phyloP scores from a whole-genome alignment of 2,329 filamentous ascomycete species.

The Fusarium stilboides region DNA sequence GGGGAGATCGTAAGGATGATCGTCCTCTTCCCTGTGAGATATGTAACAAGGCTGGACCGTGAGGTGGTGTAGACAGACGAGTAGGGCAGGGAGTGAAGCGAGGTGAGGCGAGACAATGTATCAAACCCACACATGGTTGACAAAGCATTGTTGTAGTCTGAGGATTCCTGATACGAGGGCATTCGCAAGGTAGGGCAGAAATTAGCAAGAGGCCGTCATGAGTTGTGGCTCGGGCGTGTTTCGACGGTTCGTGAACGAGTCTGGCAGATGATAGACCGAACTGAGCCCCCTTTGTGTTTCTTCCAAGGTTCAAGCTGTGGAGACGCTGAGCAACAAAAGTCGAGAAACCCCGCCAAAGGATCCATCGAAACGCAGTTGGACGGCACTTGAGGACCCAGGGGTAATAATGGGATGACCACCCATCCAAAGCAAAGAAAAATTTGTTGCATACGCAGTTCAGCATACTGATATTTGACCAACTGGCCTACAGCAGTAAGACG shows the following conservation, averaged over 20 bases:
- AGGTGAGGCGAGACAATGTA: conserved; percentile 39
- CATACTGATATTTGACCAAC: neutral
- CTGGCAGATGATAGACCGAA: conserved; percentile 17
- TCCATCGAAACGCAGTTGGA: conserved; percentile 23
- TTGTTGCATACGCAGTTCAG: conserved; percentile 14
- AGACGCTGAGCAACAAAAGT: conserved; percentile 26
- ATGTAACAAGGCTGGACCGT: conserved; percentile 36
- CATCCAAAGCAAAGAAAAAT: conserved; percentile 8
- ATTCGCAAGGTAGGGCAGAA: conserved; percentile 16
- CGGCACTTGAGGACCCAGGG: conserved; percentile 42
- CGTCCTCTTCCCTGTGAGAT: conserved; percentile 46
- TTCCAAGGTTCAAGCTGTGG: conserved; percentile 37
- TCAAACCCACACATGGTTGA: conserved; percentile 26
- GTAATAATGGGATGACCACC: conserved; percentile 27
- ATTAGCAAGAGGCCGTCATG: conserved; percentile 6
- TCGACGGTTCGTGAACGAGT: conserved; percentile 24
- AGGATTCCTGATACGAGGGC: conserved; percentile 9
- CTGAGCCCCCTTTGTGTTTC: conserved; percentile 27
- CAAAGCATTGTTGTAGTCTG: conserved; percentile 16
- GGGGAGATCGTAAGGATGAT: conserved; percentile 47
- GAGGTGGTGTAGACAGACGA: conserved; percentile 23
- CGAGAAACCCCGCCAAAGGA: conserved; percentile 27
- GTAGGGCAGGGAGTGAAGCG: conserved; percentile 24
- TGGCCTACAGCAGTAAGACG: conserved; percentile 18
- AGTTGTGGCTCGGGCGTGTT: conserved; percentile 25